phyloP scores from a whole-genome alignment of 768 basidiomycete species.

The Xerocomus potaroensis region DNA sequence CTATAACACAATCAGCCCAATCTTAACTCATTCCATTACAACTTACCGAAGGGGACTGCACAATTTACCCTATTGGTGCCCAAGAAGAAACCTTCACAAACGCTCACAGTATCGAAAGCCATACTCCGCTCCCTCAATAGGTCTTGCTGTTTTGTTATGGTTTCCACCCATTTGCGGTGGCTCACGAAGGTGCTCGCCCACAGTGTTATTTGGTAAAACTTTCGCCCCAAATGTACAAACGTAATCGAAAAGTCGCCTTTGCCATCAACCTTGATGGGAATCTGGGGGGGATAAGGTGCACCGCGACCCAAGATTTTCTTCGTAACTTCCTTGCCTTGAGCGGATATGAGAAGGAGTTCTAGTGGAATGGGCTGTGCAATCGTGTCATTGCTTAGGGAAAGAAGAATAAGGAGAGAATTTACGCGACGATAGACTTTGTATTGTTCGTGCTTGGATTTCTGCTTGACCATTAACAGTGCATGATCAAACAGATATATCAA shows the following conservation, averaged over 20 bases:
- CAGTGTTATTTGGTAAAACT: conserved; percentile 86
- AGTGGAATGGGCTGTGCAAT: conserved; percentile 83
- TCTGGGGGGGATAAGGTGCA: conserved; percentile 41
- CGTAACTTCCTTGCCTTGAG: conserved; percentile 46
- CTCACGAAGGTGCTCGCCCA: conserved; percentile 84
- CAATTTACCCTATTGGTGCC: conserved; percentile 88
- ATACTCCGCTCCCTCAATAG: conserved; percentile 75
- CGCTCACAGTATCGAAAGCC: conserved; percentile 78
- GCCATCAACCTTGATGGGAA: conserved; percentile 50
- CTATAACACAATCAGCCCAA: conserved; percentile 37
- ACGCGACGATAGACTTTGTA: conserved; percentile 92
- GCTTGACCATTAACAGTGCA: conserved; percentile 91
- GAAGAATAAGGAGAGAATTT: conserved; percentile 26
- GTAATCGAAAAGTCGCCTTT: conserved; percentile 92
- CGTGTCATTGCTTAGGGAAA: neutral
- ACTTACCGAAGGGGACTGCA: conserved; percentile 81
- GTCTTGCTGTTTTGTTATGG: conserved; percentile 87
- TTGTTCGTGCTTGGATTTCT: conserved; percentile 89
- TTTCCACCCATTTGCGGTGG: conserved; percentile 93
- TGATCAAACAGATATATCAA: conserved; percentile 97
- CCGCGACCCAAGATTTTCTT: conserved; percentile 40
- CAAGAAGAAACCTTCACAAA: conserved; percentile 87
- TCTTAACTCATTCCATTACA: neutral
- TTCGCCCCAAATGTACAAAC: conserved; percentile 89
- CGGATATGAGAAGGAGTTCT: conserved; percentile 81